These are phyloP conservation scores for Lophium mytilinum DNA, from an alignment of 495 filamentous ascomycete species.

Conservation along the genomic window DNA sequence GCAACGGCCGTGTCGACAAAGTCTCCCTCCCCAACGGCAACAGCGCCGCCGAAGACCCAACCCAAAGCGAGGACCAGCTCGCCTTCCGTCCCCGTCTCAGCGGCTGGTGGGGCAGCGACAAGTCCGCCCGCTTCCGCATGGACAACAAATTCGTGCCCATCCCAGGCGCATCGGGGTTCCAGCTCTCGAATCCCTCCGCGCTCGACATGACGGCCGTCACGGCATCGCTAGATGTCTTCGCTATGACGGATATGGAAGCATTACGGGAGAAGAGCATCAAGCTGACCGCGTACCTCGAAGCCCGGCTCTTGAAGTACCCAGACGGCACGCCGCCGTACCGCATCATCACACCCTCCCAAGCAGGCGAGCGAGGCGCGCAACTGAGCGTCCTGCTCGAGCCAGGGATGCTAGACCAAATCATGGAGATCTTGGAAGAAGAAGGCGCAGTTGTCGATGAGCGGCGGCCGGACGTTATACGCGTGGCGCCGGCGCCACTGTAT, in stretches of 20 bases:
- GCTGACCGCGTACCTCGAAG: slow-evolving; percentile 75
- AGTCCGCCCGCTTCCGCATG: slow-evolving; percentile 70
- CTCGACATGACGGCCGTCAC: slow-evolving; percentile 61
- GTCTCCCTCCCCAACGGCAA: slow-evolving; percentile 22
- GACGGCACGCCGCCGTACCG: slow-evolving; percentile 45
- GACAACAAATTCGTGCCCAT: slow-evolving; percentile 66
- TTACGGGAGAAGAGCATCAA: slow-evolving; percentile 66
- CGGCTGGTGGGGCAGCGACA: slow-evolving; percentile 90
- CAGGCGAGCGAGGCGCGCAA: slow-evolving; percentile 72
- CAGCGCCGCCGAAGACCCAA: background rate
- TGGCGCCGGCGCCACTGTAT: slow-evolving; percentile 88
- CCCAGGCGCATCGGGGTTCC: slow-evolving; percentile 59
- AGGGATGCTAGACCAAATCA: slow-evolving; percentile 60
- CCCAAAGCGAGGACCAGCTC: slow-evolving; percentile 19
- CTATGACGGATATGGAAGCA: slow-evolving; percentile 56
- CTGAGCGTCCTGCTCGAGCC: slow-evolving; percentile 63
- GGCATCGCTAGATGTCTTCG: slow-evolving; percentile 74
- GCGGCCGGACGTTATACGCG: slow-evolving; percentile 79
- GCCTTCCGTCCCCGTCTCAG: slow-evolving; percentile 52
- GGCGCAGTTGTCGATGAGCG: slow-evolving; percentile 83
- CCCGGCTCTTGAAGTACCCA: slow-evolving; percentile 43
- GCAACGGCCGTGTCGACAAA: slow-evolving; percentile 50
- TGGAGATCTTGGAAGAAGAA: slow-evolving; percentile 57
- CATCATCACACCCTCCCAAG: slow-evolving; percentile 74
- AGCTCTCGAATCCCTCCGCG: slow-evolving; percentile 60